Percentiles rank a stretch among this genome's conserved stretches.
These are phyloP conservation scores for Fusarium transvaalense DNA, from an alignment of 2,329 filamentous ascomycete genomes.

Conservation along the genomic window DNA sequence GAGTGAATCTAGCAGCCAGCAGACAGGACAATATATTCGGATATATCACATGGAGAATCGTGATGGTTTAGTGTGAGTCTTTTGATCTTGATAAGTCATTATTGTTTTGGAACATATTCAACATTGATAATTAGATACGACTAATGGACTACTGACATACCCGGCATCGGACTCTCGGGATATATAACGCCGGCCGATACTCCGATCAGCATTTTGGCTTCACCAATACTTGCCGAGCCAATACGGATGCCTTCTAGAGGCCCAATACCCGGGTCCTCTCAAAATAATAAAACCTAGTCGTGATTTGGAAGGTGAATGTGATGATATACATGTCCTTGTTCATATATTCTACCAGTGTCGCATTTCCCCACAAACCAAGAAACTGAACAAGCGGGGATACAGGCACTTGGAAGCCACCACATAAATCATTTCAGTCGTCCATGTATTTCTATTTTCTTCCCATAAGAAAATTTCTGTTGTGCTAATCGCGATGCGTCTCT, in stretches of 20 bases:
- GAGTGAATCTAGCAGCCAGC: background rate
- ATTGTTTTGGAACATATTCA: no score
- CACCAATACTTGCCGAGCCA: background rate
- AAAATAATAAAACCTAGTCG: background rate
- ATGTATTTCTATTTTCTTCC: fast-evolving
- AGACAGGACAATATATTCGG: background rate
- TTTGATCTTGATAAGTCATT: no score
- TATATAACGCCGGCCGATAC: background rate
- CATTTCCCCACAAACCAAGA: background rate
- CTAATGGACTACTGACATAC: background rate
- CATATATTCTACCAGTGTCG: background rate
- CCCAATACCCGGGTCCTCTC: fast-evolving
- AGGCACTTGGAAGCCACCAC: fast-evolving
- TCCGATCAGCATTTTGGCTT: background rate
- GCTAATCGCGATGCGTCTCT: constrained; percentile 7
- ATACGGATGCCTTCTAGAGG: background rate
- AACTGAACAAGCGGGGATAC: background rate
- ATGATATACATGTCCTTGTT: background rate
- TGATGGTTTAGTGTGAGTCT: no score
- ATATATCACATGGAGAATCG: background rate
- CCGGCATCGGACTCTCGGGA: constrained; percentile 13
- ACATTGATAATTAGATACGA: no score
- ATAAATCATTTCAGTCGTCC: background rate
- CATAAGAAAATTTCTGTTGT: fast-evolving
- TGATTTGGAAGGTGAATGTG: background rate